phyloP scores from a whole-genome alignment of 441 rosid genomes.

The Adansonia gregorii region DNA sequence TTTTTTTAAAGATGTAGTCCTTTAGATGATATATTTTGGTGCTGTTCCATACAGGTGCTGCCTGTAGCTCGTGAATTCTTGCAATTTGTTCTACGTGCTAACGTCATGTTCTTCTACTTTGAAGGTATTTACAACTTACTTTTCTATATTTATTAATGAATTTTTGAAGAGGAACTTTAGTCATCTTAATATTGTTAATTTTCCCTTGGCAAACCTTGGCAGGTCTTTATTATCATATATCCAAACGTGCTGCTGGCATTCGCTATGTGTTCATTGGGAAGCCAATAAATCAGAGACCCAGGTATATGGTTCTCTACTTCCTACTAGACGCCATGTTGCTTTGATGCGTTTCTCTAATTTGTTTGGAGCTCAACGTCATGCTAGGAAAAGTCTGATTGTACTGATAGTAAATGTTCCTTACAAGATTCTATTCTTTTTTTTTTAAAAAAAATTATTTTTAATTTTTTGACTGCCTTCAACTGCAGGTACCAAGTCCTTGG shows the following conservation, averaged over 20 bases:
- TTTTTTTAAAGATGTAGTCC: not conserved
- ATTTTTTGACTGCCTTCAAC: constrained; percentile 27
- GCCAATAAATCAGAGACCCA: constrained; percentile 89
- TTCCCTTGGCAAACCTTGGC: constrained; percentile 27
- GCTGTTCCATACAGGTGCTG: constrained; percentile 53
- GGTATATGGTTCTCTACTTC: constrained; percentile 42
- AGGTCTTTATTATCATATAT: constrained; percentile 92
- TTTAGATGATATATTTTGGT: not conserved
- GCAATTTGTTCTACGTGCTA: constrained; percentile 81
- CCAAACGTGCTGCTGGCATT: constrained; percentile 84
- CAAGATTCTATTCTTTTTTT: constrained; percentile 2
- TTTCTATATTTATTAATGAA: not conserved
- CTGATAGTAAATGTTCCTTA: not conserved
- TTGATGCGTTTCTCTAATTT: not conserved
- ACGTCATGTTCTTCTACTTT: constrained; percentile 95
- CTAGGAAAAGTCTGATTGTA: not conserved
- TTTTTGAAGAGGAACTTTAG: constrained; percentile 26
- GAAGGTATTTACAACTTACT: constrained; percentile 58
- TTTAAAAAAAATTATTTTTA: too few relatives aligned
- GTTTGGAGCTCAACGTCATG: not conserved
- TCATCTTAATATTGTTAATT: constrained; percentile 3
- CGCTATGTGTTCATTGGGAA: constrained; percentile 89
- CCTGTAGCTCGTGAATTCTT: constrained; percentile 79
- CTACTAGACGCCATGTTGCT: constrained; percentile 16
- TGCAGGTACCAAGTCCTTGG: constrained; percentile 92